Base-by-base conservation (phyloP, 768 basidiomycete species). In the Mycena galericulata region DNA sequence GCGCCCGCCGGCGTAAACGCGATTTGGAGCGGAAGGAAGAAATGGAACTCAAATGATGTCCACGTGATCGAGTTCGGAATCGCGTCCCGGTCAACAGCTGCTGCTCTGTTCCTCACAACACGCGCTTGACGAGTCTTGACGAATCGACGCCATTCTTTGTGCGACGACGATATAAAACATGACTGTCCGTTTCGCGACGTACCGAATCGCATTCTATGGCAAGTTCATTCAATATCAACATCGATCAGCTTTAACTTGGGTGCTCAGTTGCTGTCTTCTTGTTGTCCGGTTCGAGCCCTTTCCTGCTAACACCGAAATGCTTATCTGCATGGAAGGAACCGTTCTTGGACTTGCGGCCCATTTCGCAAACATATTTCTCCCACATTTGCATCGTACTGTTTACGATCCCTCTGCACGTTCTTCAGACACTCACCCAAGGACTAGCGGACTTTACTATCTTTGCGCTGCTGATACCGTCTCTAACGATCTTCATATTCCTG, bases 401-500 rank as follows among this genome's bases (percentile, higher is more conserved):
- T 57, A 29, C 38, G 50, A 53, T 56, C 54, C n/a, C 27, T 38
- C 20, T 22, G n/a, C 27, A 59, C 30, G 7, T 34, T 4, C 20
- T 27, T 20, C 12, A 22, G 22, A 15, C 36, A 49, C 29, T 54
- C 22, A 60, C n/a, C 27, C 45, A 62, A 55, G 27, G 55, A 30
- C 24, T 68, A 94, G 93, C 79, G 73, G 90, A 91, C 75, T 95
- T 91, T 73, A 87, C 85, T 7, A 89, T 92, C 38, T 94, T 90
- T 77, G 80, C 90, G 0, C 79, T 94, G 62, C 72, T 94, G 56
- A 86, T 89, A 3, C 86, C 92, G 17, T 87, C 90, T 4, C 55
- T 89, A 26, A 92, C 92, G 17, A 87, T 93, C 72, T 83, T 93
- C 27, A 57, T 82, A 32, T 87, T 93, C 67, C 72, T 93, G 26